These are phyloP conservation scores for Marchantia paleacea DNA, from an alignment of 225 moss, liverwort and hornwort species.

Conservation along the genomic window DNA sequence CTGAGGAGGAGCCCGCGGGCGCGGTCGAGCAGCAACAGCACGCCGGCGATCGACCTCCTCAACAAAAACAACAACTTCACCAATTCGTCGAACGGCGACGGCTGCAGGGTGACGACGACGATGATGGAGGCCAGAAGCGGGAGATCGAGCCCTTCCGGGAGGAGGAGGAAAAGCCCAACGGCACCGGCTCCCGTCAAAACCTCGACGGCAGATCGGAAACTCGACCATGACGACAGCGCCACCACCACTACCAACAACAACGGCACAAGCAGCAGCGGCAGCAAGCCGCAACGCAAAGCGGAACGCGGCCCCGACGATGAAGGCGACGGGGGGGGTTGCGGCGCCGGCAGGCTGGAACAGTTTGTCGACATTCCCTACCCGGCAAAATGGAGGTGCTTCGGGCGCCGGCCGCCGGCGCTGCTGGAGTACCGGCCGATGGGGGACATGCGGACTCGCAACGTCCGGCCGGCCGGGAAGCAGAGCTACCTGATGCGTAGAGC, in stretches of 20 bases:
- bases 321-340: neutral
- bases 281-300: neutral
- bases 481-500: conserved; percentile 7
- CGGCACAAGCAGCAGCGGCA: neutral
- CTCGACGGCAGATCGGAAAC: neutral
- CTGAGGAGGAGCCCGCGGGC: neutral
- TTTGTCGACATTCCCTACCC: conserved; percentile 25
- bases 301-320: conserved; percentile 1
- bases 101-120: conserved; percentile 8
- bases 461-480: conserved; percentile 38
- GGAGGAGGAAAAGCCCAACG: neutral
- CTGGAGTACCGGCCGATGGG: conserved; percentile 41
- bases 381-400: conserved; percentile 40
- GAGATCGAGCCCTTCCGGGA: neutral
- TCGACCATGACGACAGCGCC: neutral
- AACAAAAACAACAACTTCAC: neutral
- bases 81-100: neutral
- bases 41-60: neutral
- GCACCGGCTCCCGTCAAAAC: neutral
- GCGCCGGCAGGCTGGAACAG: neutral
- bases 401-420: conserved; percentile 35
- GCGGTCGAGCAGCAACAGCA: neutral
- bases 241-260: neutral
- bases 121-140: neutral
- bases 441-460: conserved; percentile 24